Conservation (phyloP, 768 basidiomycete genomes). For the Mycena capillaripes region DNA sequence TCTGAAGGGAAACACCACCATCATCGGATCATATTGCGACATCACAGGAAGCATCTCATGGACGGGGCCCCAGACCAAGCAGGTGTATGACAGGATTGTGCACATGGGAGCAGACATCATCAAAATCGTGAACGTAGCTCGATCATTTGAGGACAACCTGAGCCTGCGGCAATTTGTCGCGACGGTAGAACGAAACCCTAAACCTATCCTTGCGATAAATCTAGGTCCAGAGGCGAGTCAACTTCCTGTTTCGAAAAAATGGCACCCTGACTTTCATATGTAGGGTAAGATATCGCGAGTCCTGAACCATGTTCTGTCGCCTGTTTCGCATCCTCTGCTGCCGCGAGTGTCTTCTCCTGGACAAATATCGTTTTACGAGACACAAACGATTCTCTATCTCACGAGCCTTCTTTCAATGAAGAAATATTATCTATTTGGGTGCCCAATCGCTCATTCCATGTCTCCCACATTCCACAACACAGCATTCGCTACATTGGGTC, state of each 20-base stretch:
- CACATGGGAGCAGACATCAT: conserved; percentile 74
- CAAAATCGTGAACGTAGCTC: conserved; percentile 80
- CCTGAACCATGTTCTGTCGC: conserved; percentile 78
- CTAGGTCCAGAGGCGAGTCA: conserved; percentile 64
- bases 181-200: conserved; percentile 52
- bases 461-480: conserved; percentile 86
- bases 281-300: conserved; percentile 81
- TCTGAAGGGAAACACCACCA: conserved; percentile 69
- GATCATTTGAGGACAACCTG: conserved; percentile 71
- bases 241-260: neutral
- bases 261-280: neutral
- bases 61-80: conserved; percentile 65
- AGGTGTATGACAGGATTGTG: conserved; percentile 65
- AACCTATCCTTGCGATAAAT: conserved; percentile 84
- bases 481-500: conserved; percentile 72
- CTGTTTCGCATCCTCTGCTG: conserved; percentile 81
- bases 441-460: conserved; percentile 78
- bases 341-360: conserved; percentile 79
- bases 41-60: conserved; percentile 75
- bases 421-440: conserved; percentile 78
- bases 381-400: conserved; percentile 74
- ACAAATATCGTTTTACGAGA: conserved; percentile 77
- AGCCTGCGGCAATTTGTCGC: conserved; percentile 69
- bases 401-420: conserved; percentile 72
- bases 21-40: conserved; percentile 86